A percentile compares a stretch with the other conserved stretches of the same genome.
phyloP scores from a whole-genome alignment of 2,329 filamentous ascomycete species.

The Aureobasidium subglaciale region DNA sequence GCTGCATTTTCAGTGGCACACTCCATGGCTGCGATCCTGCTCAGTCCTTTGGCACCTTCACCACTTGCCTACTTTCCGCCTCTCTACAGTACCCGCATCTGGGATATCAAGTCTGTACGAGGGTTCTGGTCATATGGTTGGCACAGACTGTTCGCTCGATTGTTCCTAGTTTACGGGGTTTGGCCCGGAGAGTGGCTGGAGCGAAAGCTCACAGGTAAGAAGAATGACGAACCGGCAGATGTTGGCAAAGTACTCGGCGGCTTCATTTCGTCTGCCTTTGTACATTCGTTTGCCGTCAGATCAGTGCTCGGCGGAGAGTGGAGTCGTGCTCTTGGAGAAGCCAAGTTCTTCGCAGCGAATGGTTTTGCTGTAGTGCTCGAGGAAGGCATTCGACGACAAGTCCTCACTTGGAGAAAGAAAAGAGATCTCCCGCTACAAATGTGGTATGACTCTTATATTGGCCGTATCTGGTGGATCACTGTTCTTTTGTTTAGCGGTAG shows the following conservation, averaged over 20 bases:
- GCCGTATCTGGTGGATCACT: slow-evolving; percentile 35
- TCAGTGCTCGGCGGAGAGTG: slow-evolving; percentile 34
- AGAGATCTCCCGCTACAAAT: slow-evolving; percentile 17
- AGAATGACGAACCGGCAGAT: slow-evolving; percentile 30
- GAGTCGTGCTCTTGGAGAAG: slow-evolving; percentile 26
- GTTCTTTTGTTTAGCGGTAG: slow-evolving; percentile 35
- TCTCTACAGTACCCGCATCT: slow-evolving; percentile 36
- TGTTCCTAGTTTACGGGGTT: slow-evolving; percentile 40
- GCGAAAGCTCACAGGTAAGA: slow-evolving; percentile 33
- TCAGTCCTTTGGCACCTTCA: slow-evolving; percentile 33
- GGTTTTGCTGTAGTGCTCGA: slow-evolving; percentile 26
- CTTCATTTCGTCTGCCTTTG: slow-evolving; percentile 35
- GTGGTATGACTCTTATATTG: slow-evolving; percentile 30
- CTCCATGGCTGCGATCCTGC: slow-evolving; percentile 35
- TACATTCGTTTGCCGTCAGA: slow-evolving; percentile 36
- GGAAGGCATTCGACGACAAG: slow-evolving; percentile 21
- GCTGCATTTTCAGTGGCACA: slow-evolving; percentile 37
- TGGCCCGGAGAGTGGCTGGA: slow-evolving; percentile 41
- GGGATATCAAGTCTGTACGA: slow-evolving; percentile 34
- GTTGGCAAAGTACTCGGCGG: slow-evolving; percentile 39
- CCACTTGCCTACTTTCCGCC: slow-evolving; percentile 39
- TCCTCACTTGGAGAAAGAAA: slow-evolving; percentile 20
- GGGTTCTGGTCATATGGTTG: slow-evolving; percentile 40
- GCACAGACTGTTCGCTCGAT: slow-evolving; percentile 38
- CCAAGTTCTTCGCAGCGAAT: slow-evolving; percentile 28